phyloP scores from a whole-genome alignment of 768 basidiomycete species.

The Pluteus cervinus region DNA sequence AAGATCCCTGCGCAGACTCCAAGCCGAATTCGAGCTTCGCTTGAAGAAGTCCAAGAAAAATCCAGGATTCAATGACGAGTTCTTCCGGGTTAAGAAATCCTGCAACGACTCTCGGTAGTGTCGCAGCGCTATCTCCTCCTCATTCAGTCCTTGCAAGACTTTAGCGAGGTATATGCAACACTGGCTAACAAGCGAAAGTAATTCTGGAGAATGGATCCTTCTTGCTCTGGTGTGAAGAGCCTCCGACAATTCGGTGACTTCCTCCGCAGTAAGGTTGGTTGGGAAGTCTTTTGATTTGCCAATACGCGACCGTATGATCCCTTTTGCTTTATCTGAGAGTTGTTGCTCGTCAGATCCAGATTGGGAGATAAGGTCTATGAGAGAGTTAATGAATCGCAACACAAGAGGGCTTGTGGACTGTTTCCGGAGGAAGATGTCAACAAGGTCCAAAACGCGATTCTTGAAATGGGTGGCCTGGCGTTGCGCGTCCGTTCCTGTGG shows the following conservation, averaged over 20 bases:
- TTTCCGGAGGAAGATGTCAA: slow-evolving; percentile 77
- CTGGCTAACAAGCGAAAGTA: slow-evolving; percentile 58
- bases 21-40: slow-evolving; percentile 58
- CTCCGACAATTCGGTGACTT: slow-evolving; percentile 40
- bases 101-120: slow-evolving; percentile 60
- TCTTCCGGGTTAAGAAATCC: slow-evolving; percentile 79
- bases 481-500: slow-evolving; percentile 58
- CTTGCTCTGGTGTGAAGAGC: slow-evolving; percentile 71
- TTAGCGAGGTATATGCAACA: slow-evolving; percentile 68
- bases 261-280: slow-evolving; percentile 35
- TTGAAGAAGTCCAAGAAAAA: slow-evolving; percentile 80
- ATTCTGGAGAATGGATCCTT: slow-evolving; percentile 54
- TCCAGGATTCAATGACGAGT: slow-evolving; percentile 59
- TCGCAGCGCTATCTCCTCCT: slow-evolving; percentile 38
- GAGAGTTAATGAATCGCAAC: slow-evolving; percentile 63
- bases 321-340: slow-evolving; percentile 81
- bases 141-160: slow-evolving; percentile 34
- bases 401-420: slow-evolving; percentile 69
- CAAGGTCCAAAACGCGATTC: slow-evolving; percentile 90
- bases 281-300: slow-evolving; percentile 70
- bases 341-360: slow-evolving; percentile 77
- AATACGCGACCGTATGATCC: slow-evolving; percentile 69
- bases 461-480: slow-evolving; percentile 95
- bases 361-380: slow-evolving; percentile 68
- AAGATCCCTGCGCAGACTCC: slow-evolving; percentile 59